These are phyloP conservation scores for Phytophthora meadii DNA, from an alignment of 352 stramenopile genomes.

Conservation along the genomic window DNA sequence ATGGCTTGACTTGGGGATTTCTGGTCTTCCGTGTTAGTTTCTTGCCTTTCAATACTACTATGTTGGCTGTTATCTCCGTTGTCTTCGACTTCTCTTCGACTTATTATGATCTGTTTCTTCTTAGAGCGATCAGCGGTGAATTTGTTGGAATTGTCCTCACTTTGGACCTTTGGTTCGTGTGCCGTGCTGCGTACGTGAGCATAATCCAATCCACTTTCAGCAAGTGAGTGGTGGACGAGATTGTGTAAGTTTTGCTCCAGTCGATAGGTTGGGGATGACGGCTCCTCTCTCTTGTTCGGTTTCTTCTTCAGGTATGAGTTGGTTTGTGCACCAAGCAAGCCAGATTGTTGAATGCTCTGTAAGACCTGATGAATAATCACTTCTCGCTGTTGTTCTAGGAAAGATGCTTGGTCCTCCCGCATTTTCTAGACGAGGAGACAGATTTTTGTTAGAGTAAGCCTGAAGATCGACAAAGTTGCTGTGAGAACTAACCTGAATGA, in stretches of 20 bases:
- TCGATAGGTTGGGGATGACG: constrained; percentile 13
- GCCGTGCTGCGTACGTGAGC: constrained; percentile 51
- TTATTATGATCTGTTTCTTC: constrained; percentile 30
- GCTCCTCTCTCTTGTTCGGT: constrained; percentile 12
- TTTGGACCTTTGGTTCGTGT: constrained; percentile 4
- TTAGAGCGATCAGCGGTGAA: not conserved
- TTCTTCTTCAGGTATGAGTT: not conserved
- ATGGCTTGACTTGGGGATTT: no score
- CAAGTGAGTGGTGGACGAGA: constrained; percentile 64
- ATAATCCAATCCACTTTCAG: constrained; percentile 65
- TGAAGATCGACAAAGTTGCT: not conserved
- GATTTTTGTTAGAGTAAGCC: not conserved
- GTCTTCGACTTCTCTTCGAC: constrained; percentile 28
- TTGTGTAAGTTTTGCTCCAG: constrained; percentile 65
- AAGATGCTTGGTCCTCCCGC: constrained; percentile 49
- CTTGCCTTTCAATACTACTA: not conserved
- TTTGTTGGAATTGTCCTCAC: constrained; percentile 1
- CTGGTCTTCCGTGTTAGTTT: constrained; percentile 6
- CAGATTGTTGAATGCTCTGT: constrained; percentile 48
- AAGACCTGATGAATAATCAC: constrained; percentile 73
- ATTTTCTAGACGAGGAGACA: constrained; percentile 26
- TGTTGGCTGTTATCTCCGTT: not conserved
- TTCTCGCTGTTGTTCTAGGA: constrained; percentile 61
- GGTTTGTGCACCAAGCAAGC: constrained; percentile 6
- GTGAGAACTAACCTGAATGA: constrained; percentile 28